phyloP scores from a whole-genome alignment of 1,139 yeast species.

The Hanseniaspora sp. region DNA sequence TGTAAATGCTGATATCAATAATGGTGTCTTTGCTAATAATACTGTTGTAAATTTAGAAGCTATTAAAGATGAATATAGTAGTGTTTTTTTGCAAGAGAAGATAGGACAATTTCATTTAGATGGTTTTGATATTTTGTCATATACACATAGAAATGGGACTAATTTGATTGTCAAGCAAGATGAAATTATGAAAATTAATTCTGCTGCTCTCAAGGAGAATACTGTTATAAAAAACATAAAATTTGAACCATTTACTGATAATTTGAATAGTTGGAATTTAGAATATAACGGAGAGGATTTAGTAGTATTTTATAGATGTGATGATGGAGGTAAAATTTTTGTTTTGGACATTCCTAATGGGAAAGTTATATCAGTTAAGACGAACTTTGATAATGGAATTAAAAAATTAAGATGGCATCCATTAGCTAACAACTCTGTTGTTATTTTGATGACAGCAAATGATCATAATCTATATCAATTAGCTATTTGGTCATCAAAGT shows the following conservation, averaged over 20 bases:
- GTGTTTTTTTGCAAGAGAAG: background rate
- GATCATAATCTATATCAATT: constrained; percentile 6
- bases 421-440: constrained; percentile 9
- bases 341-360: background rate
- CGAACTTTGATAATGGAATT: background rate
- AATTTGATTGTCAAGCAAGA: background rate
- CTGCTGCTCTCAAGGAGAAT: background rate
- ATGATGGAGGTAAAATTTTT: constrained; percentile 39
- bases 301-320: constrained; percentile 46
- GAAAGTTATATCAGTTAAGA: constrained; percentile 26
- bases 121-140: background rate
- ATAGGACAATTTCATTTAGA: background rate
- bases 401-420: constrained; percentile 16
- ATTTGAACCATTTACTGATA: background rate
- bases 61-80: background rate
- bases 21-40: constrained; percentile 2
- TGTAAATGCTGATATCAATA: constrained; percentile 1
- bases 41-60: background rate
- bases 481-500: constrained; percentile 2
- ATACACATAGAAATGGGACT: background rate
- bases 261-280: background rate
- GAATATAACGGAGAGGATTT: constrained; percentile 23
- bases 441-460: constrained; percentile 7
- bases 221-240: background rate
- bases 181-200: background rate